phyloP scores from a whole-genome alignment of 805 yeast species.

The Sungouiozyma intestinalis region DNA sequence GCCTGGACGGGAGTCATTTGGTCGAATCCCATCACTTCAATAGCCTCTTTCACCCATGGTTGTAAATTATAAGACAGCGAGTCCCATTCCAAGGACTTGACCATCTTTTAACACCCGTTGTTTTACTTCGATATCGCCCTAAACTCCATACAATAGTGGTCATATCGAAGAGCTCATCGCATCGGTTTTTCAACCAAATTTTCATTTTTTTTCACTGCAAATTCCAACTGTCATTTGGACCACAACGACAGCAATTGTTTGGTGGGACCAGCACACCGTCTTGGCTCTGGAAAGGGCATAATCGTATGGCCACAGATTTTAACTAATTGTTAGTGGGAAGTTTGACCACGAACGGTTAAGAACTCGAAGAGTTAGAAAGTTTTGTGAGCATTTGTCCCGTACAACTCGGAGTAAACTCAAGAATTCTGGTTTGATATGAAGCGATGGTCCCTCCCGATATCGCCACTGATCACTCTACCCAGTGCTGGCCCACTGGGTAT shows the following conservation, averaged over 20 bases:
- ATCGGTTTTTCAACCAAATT: neutral
- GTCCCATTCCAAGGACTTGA: conserved; percentile 49
- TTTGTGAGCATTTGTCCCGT: no score
- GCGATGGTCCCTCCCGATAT: no score
- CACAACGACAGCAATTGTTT: neutral
- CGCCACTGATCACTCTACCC: no score
- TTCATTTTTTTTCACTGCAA: neutral
- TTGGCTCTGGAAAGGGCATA: no score
- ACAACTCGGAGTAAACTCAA: no score
- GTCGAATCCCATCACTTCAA: conserved; percentile 62
- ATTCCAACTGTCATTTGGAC: neutral
- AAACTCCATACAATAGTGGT: conserved; percentile 2
- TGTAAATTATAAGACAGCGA: conserved; percentile 41
- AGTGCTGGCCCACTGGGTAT: no score
- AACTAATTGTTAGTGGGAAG: no score
- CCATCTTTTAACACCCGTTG: conserved; percentile 7
- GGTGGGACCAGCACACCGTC: no score
- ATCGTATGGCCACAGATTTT: no score
- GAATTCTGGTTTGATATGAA: no score
- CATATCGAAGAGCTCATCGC: neutral
- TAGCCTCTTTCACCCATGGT: conserved; percentile 63
- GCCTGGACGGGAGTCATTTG: conserved; percentile 97
- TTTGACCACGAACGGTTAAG: no score
- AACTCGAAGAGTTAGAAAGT: no score
- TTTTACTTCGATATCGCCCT: conserved; percentile 13